A percentile compares a stretch with the other conserved stretches of the same genome.
Conservation (phyloP, 106 monocot species). For the Dendrobium catenatum region DNA sequence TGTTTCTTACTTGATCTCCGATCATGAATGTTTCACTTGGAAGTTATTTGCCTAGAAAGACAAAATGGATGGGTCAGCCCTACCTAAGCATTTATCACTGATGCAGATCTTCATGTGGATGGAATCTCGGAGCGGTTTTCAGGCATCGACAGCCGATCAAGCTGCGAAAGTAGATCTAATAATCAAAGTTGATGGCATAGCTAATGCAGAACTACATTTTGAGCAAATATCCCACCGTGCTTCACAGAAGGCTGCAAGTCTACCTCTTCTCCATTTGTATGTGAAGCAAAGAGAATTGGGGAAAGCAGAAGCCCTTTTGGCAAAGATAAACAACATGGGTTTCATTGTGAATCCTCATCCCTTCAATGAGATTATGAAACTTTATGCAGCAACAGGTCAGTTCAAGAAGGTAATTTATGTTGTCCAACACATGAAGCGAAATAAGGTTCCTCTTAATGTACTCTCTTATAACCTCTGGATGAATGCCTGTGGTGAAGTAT, state of each 20-base stretch:
- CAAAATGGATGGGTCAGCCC: neutral
- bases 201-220: constrained; percentile 67
- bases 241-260: constrained; percentile 51
- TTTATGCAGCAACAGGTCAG: constrained; percentile 52
- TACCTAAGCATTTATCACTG: constrained; percentile 19
- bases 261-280: constrained; percentile 66
- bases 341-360: constrained; percentile 44
- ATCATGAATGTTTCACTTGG: neutral
- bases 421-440: constrained; percentile 53
- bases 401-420: constrained; percentile 41
- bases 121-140: constrained; percentile 30
- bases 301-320: constrained; percentile 62
- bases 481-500: constrained; percentile 45
- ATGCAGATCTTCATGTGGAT: constrained; percentile 83
- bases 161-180: constrained; percentile 54
- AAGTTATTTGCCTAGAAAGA: neutral
- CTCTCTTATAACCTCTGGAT: constrained; percentile 79
- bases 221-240: constrained; percentile 23
- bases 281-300: constrained; percentile 36
- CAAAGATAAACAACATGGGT: constrained; percentile 36
- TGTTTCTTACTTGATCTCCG: neutral
- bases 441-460: constrained; percentile 43
- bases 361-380: constrained; percentile 89
- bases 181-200: constrained; percentile 32
- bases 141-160: constrained; percentile 48